phyloP scores from a whole-genome alignment of 495 filamentous ascomycete species.

The Trichoderma reesei region DNA sequence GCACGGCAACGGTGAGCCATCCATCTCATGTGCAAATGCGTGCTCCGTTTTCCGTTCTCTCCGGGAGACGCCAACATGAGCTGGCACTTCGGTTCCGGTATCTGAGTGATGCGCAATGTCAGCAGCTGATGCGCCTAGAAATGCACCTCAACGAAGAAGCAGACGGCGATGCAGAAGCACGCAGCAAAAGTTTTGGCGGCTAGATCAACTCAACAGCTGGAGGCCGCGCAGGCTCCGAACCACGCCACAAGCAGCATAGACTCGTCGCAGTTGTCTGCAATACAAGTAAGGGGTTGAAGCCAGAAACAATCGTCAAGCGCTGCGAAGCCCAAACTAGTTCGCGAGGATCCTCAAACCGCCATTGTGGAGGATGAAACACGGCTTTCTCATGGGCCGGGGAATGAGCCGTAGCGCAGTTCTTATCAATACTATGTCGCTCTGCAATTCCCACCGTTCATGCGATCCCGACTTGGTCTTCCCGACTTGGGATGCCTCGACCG shows the following conservation, averaged over 20 bases:
- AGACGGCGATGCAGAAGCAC: background rate
- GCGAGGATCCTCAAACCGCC: background rate
- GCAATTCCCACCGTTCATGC: background rate
- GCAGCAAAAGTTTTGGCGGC: background rate
- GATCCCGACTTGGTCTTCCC: background rate
- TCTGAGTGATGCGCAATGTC: background rate
- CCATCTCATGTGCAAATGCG: too few relatives aligned
- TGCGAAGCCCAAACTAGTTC: background rate
- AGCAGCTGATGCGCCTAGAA: background rate
- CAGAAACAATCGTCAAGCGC: conserved; percentile 3
- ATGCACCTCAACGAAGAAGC: background rate
- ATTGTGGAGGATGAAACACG: conserved; percentile 9
- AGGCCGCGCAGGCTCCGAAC: background rate
- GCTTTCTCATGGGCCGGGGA: conserved; percentile 1
- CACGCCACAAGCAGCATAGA: background rate
- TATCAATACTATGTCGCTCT: background rate
- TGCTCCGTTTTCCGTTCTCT: background rate
- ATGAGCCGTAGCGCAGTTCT: background rate
- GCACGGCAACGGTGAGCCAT: too few relatives aligned
- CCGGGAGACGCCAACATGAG: background rate
- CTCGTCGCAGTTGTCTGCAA: background rate
- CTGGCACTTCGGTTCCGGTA: background rate
- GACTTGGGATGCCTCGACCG: background rate
- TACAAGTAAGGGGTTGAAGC: background rate
- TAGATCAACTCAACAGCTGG: background rate